Conservation (phyloP, 1,284 basidiomycete genomes). For the Microbotryum intermedium region DNA sequence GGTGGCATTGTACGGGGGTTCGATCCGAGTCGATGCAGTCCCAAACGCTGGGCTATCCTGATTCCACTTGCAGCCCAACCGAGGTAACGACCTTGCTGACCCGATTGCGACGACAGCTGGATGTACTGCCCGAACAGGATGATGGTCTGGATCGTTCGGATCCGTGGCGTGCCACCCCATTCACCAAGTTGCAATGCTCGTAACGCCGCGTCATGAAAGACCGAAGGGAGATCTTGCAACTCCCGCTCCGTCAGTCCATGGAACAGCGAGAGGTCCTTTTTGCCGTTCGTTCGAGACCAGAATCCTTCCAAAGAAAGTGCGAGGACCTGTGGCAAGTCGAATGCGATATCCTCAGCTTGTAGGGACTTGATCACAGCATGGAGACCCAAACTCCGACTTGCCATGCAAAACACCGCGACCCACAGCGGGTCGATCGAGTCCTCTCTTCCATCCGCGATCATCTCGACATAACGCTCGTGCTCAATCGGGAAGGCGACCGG, state of each 20-base stretch:
- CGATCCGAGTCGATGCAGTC: conserved; percentile 25
- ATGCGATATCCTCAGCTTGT: no score
- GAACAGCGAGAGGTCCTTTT: conserved; percentile 22
- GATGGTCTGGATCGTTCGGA: conserved; percentile 28
- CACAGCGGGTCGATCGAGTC: conserved; percentile 30
- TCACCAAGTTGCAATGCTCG: conserved; percentile 30
- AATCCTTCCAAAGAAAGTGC: conserved; percentile 31
- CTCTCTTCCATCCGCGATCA: conserved; percentile 19
- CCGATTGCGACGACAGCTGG: conserved; percentile 23
- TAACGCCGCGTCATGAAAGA: conserved; percentile 29
- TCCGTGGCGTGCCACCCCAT: conserved; percentile 29
- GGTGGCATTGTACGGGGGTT: conserved; percentile 27
- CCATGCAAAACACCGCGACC: conserved; percentile 30
- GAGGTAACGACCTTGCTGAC: conserved; percentile 25
- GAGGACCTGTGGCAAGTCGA: conserved; percentile 13
- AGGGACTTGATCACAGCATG: no score
- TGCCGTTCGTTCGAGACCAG: conserved; percentile 19
- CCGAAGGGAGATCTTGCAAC: conserved; percentile 24
- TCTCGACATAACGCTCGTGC: conserved; percentile 23
- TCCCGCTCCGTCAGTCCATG: conserved; percentile 22
- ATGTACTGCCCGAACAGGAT: conserved; percentile 26
- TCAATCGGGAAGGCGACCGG: conserved; percentile 23
- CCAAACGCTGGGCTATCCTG: conserved; percentile 28
- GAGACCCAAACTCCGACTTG: neutral
- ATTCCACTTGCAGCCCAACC: conserved; percentile 22